Evolutionary conservation across 208 protist genomes (phyloP), one percentile per base, ranked within the genome.

Genomic region (Leishmania arabica): DNA sequence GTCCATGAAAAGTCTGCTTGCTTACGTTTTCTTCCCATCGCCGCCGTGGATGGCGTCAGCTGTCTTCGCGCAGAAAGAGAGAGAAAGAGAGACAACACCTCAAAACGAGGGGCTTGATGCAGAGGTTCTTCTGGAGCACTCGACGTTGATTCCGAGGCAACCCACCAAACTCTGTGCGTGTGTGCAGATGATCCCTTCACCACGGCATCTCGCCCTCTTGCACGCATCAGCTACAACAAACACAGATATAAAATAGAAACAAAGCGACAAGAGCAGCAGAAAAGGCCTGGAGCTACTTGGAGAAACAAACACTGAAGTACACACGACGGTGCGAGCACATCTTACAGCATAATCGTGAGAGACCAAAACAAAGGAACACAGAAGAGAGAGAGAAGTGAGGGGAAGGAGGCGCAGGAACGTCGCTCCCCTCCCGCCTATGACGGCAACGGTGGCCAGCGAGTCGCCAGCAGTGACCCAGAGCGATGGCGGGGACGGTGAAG

Each of bases 241-340:
- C 9, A 54, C 15, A 54, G 15, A 24, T 31, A 62, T 2, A 4
- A 1, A 42, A 47, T 2, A 47, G 7, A 80, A 64, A 86, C 37
- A 68, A 58, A 76, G 54, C 73, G 27, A 34, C 49, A 53, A 62
- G 15, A 75, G 64, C 6, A 42, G 21, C 24, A 75, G n/a, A 31
- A 8, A 53, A 15, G 65, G 45, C 15, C 24, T n/a, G 62, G 15
- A 9, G 76, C 40, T 56, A 62, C 70, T 49, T 69, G n/a, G 45
- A 65, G 51, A 74, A 58, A 49, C 13, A 71, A 78, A 78, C 37
- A 81, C 9, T 34, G 4, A 49, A 17, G 42, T 31, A 53, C 68
- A 49, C 21, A 51, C 42, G 53, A 9, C 53, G 21, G 24, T 53
- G 27, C 31, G 5, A 24, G 65, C 37, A 70, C 65, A 70, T n/a